Evolutionary conservation across 2,329 filamentous ascomycete genomes (phyloP), one percentile per base, ranked within the genome.

Genomic region (Nemania abortiva): DNA sequence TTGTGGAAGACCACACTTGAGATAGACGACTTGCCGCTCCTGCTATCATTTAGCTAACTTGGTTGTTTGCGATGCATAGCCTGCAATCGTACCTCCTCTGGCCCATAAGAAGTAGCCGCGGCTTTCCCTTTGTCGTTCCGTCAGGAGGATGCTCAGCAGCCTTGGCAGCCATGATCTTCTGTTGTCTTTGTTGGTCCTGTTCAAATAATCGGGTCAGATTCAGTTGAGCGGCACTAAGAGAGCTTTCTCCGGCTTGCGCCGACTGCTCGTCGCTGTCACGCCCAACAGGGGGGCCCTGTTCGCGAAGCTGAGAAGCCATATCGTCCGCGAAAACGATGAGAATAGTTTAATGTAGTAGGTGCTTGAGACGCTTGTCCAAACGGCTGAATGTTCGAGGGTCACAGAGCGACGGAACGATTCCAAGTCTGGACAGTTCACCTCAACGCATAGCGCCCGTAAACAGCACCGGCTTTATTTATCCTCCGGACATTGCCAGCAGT

Each of bases 1-100:
- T 99, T 99, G 82, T 98, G 95, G 77, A 99, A 98, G n/a, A 99
- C 95, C 56, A 99, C 97, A 77, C 94, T 98, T 29, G 95, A 96
- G 79, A 99, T 98, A 6, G 96, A 99, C 0, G 96, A 98, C 80
- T 99, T 99, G 69, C 96, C 96, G 78, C 95, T 98, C 84, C 96
- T 99, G 74, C 24, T 49, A 54, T 37, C 42, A 54, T 70, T 71
- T 76, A 76, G 70, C 65, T 20, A 24, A 34, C 65, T 61, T 54
- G 50, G 57, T 24, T 20, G 29, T n/a, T 27, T 54, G 13, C 6
- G 42, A 7, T 11, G 20, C 18, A 15, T n/a, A 34, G 20, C 9
- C 13, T 54, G 20, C 27, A 5, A 58, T 78, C 85, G 75, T 84
- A 97, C 96, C 95, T 91, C 84, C 95, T 89, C 82, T 98, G 93